Conservation (phyloP, 164 flowering plant genomes). For the Berberis vulgaris region DNA sequence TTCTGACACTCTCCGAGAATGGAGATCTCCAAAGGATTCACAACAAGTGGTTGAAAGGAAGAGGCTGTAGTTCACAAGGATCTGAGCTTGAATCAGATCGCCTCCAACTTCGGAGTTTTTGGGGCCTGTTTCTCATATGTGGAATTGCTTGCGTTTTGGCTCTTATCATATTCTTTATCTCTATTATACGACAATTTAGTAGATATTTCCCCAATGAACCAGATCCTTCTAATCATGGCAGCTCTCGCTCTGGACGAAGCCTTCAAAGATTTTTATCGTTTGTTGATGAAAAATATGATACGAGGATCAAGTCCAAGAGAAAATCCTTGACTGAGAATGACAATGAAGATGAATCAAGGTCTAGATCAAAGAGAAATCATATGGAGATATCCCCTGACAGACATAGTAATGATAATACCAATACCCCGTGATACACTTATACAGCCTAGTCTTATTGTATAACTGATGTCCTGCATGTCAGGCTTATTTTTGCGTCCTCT, state of each 20-base stretch:
- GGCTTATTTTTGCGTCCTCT: no score
- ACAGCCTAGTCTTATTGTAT: no score
- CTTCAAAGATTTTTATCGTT: constrained; percentile 45
- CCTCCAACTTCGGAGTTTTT: constrained; percentile 60
- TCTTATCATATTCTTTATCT: constrained; percentile 34
- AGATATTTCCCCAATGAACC: constrained; percentile 19
- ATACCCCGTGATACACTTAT: no score
- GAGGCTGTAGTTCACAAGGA: constrained; percentile 28
- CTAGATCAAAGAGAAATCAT: constrained; percentile 15
- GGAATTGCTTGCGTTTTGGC: constrained; percentile 58
- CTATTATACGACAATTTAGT: constrained; percentile 30
- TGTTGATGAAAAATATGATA: constrained; percentile 38
- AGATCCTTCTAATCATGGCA: constrained; percentile 16
- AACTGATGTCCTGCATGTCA: no score
- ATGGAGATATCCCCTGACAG: constrained; percentile 10
- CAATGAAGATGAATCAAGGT: constrained; percentile 20
- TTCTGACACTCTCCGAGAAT: constrained; percentile 60
- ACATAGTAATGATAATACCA: neutral
- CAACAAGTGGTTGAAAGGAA: constrained; percentile 53
- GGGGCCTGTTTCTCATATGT: constrained; percentile 67
- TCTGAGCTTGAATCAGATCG: constrained; percentile 32
- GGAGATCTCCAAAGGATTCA: constrained; percentile 78
- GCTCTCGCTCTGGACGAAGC: constrained; percentile 30
- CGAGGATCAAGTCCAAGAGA: constrained; percentile 31
- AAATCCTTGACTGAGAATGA: constrained; percentile 13